A percentile compares a stretch with the other conserved stretches of the same genome.
Evolutionary conservation across 345 rosid genomes (phyloP).

Genomic region (Turritis glabra): DNA sequence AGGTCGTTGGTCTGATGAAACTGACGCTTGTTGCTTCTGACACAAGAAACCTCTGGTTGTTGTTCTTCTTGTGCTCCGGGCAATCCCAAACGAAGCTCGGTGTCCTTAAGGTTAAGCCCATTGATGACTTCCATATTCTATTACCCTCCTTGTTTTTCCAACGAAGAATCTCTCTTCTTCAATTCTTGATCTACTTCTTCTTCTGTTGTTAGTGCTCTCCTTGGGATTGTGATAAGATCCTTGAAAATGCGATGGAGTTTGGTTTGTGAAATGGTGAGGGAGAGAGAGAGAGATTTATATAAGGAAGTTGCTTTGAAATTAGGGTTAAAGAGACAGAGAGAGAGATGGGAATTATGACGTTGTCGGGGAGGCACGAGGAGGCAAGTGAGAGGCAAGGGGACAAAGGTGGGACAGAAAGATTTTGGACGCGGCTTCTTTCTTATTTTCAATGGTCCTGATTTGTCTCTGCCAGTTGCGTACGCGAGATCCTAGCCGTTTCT

Average conservation of each 20-base stretch:
- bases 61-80: conserved; percentile 60
- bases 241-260: conserved; percentile 26
- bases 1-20: conserved; percentile 24
- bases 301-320: conserved; percentile 21
- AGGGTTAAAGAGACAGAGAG: conserved; percentile 21
- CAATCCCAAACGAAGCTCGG: conserved; percentile 82
- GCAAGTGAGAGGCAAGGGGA: conserved; percentile 74
- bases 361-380: conserved; percentile 70
- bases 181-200: background rate
- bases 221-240: conserved; percentile 25
- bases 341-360: conserved; percentile 10
- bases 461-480: conserved; percentile 14
- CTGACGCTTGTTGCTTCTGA: conserved; percentile 65
- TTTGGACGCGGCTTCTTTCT: conserved; percentile 34
- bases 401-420: conserved; percentile 58
- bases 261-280: conserved; percentile 27
- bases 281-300: conserved; percentile 36
- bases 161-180: conserved; percentile 1
- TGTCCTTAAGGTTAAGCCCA: conserved; percentile 71
- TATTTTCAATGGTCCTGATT: conserved; percentile 30
- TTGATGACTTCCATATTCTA: conserved; percentile 33
- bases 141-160: background rate
- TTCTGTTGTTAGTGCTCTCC: conserved; percentile 1
- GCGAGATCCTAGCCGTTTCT: conserved; percentile 40
- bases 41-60: conserved; percentile 36